A percentile compares a stretch with the other conserved stretches of the same genome.
Evolutionary conservation across 2,329 filamentous ascomycete genomes (phyloP).

Genomic region (Exophiala calicioides): DNA sequence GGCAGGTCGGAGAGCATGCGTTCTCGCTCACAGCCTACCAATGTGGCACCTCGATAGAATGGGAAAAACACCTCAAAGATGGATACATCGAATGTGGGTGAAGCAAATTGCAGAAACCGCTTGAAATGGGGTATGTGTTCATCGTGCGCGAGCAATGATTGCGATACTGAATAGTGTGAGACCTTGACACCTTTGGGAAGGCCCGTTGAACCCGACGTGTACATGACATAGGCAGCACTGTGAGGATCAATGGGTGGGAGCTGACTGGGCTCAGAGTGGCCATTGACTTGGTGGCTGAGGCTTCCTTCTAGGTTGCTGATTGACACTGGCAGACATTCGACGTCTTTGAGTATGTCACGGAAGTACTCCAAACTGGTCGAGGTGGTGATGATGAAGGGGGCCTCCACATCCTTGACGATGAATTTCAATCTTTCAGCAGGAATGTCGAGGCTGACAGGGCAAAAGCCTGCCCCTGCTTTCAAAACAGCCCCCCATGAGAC

Average conservation of each 20-base stretch:
- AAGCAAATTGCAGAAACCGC: conserved; percentile 87
- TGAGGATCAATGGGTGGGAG: conserved; percentile 41
- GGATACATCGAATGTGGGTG: conserved; percentile 90
- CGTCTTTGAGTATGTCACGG: conserved; percentile 21
- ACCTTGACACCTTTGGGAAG: conserved; percentile 84
- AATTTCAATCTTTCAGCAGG: conserved; percentile 76
- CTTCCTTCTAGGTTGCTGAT: conserved; percentile 9
- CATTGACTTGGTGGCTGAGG: too few species aligned
- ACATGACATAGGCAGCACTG: conserved; percentile 78
- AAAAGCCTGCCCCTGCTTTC: conserved; percentile 82
- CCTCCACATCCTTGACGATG: conserved; percentile 74
- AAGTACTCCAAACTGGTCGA: conserved; percentile 34
- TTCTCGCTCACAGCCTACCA: conserved; percentile 69
- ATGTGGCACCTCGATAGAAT: conserved; percentile 68
- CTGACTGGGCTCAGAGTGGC: not conserved
- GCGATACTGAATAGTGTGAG: conserved; percentile 76
- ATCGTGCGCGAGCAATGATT: conserved; percentile 80
- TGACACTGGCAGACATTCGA: conserved; percentile 46
- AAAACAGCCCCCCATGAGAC: conserved; percentile 74
- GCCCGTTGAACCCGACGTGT: conserved; percentile 88
- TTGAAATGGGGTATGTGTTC: conserved; percentile 72
- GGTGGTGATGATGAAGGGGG: conserved; percentile 67
- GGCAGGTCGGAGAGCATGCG: conserved; percentile 76
- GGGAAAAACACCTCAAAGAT: conserved; percentile 96
- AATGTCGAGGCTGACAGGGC: conserved; percentile 76